phyloP scores from a whole-genome alignment of 106 monocot species.

The Phalaenopsis aphrodite region DNA sequence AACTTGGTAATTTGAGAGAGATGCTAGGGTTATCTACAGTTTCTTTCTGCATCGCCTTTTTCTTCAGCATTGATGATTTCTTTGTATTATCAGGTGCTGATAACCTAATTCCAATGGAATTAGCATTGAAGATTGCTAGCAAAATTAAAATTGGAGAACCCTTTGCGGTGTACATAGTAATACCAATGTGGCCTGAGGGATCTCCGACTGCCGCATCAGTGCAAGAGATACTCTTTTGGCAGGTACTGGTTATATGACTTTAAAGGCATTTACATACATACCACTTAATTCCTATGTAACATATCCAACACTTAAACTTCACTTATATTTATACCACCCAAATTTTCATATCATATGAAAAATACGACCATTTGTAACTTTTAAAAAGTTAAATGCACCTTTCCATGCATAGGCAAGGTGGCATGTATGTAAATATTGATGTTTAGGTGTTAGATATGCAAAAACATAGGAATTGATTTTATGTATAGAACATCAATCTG shows the following conservation, averaged over 20 bases:
- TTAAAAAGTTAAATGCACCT: no score
- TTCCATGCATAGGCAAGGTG: no score
- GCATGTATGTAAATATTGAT: no score
- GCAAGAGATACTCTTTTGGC: conserved; percentile 82
- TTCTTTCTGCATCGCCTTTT: not conserved
- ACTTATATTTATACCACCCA: no score
- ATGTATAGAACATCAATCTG: not conserved
- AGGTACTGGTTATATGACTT: no score
- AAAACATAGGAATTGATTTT: conserved; percentile 21
- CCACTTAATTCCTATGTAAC: no score
- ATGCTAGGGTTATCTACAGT: not conserved
- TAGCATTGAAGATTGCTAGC: conserved; percentile 63
- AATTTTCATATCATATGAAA: no score
- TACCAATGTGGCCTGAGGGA: conserved; percentile 90
- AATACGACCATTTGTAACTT: no score
- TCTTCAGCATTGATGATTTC: not conserved
- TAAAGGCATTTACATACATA: no score
- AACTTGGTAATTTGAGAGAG: no score
- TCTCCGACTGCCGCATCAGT: conserved; percentile 45
- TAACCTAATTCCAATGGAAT: conserved; percentile 73
- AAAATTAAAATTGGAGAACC: conserved; percentile 54
- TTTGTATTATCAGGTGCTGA: conserved; percentile 42
- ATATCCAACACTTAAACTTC: no score
- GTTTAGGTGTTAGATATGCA: no score
- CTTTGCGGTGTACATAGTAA: conserved; percentile 67